Evolutionary conservation across 2,329 filamentous ascomycete species (phyloP), one percentile per base, ranked within the genome.

Genomic region (Sporothrix curviconia): DNA sequence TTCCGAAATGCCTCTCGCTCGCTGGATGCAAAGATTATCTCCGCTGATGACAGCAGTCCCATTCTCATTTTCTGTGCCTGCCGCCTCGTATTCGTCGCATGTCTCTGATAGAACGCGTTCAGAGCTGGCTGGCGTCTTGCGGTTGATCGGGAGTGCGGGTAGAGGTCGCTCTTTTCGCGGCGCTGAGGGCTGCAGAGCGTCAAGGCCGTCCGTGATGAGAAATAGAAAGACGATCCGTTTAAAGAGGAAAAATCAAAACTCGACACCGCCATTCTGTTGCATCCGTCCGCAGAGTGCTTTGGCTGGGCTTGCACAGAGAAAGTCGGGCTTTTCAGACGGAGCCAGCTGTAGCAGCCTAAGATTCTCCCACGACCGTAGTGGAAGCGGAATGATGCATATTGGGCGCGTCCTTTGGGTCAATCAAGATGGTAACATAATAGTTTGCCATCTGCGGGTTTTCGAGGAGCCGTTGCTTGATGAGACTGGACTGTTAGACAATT

Each of bases 341-440:
- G 80, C 72, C 4, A 84, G 67, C 55, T 77, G 78, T 9, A 82
- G 70, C 32, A 72, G 67, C 7, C 70, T 64, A 11, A 84, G 72
- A 55, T 74, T 75, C 9, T 72, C 69, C 75, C 74, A 77, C 7
- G 77, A 79, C 30, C 80, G 61, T 84, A 84, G 59, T 84, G 78
- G 60, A 83, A 81, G 25, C 72, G 72, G 59, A 83, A 84, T 0
- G 73, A 75, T 4, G 75, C 76, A 60, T 76, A 83, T 0, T n/a
- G n/a, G 81, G 81, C 2, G 66, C 70, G 43, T 82, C 75, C 55
- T 17, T 78, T 0, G 78, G 66, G 57, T 84, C 81, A 22, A 74
- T 64, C 3, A n/a, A 84, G 69, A 43, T 73, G 67, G 68, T 77
- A 84, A 61, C 73, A 62, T 78, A 83, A 65, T 74, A 83, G 11